Evolutionary conservation across 164 flowering plant species (phyloP).

Genomic region (Kingdonia uniflora): DNA sequence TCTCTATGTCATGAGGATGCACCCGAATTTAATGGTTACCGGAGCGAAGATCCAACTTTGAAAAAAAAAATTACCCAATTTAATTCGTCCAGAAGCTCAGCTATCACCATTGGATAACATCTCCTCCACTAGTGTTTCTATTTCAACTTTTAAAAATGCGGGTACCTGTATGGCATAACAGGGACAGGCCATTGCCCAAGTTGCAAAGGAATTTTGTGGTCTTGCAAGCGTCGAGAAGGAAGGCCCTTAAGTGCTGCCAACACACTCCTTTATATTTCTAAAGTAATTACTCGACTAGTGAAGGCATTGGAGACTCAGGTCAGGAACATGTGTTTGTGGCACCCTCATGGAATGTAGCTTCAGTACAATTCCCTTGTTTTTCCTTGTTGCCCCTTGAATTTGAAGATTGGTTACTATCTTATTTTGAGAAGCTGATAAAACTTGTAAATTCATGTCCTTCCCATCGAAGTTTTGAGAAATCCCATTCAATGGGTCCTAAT

Average conservation of each 20-base stretch:
- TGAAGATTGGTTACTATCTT: neutral
- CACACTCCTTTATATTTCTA: neutral
- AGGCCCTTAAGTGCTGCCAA: neutral
- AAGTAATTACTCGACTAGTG: neutral
- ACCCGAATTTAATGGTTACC: neutral
- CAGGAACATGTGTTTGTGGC: neutral
- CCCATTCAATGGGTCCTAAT: neutral
- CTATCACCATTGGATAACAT: neutral
- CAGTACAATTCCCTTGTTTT: neutral
- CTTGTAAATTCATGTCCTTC: neutral
- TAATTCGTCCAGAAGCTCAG: neutral
- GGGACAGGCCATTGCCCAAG: neutral
- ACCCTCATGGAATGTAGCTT: neutral
- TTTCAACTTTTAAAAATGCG: conserved; percentile 2
- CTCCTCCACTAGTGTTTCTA: neutral
- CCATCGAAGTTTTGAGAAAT: neutral
- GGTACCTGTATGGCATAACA: neutral
- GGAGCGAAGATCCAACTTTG: neutral
- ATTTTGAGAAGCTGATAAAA: neutral
- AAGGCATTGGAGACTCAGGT: too few relatives aligned
- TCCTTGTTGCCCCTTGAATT: neutral
- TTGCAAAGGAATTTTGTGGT: neutral
- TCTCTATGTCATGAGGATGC: neutral
- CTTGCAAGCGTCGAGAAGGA: neutral
- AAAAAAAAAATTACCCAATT: neutral